These are phyloP conservation scores for Dacryopinax spathularia DNA, from an alignment of 768 basidiomycete genomes.

Conservation along the genomic window DNA sequence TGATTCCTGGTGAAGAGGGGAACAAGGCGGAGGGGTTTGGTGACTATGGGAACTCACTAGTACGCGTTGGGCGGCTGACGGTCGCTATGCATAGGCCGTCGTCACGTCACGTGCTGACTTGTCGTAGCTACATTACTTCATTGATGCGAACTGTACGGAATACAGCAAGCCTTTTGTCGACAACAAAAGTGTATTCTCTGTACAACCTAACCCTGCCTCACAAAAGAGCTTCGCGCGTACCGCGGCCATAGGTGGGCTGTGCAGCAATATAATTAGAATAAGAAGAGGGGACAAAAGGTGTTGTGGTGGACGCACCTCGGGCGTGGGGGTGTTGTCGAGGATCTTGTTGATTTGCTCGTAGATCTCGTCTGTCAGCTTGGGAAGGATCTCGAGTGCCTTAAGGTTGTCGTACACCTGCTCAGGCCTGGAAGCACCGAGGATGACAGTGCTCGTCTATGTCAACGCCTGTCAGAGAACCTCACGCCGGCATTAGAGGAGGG, in stretches of 20 bases:
- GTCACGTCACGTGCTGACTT: background rate
- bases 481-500: background rate
- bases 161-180: background rate
- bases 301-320: background rate
- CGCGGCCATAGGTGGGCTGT: background rate
- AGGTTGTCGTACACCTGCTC: constrained; percentile 13
- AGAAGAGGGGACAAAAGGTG: background rate
- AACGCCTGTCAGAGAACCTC: background rate
- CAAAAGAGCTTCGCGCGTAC: background rate
- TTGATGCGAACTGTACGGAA: background rate
- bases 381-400: constrained; percentile 10
- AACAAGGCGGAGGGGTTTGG: background rate
- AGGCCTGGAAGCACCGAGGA: constrained; percentile 11
- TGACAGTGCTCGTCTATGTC: constrained; percentile 1
- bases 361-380: constrained; percentile 10
- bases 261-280: background rate
- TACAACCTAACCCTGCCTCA: background rate
- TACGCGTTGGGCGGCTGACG: too few species aligned
- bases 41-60: background rate
- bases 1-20: background rate
- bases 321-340: background rate
- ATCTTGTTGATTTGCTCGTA: constrained; percentile 10
- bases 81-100: background rate
- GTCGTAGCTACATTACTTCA: background rate
- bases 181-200: background rate